Percentiles rank a stretch among this genome's conserved stretches.
Conservation (phyloP, 495 filamentous ascomycete genomes). For the Cercophora scortea region DNA sequence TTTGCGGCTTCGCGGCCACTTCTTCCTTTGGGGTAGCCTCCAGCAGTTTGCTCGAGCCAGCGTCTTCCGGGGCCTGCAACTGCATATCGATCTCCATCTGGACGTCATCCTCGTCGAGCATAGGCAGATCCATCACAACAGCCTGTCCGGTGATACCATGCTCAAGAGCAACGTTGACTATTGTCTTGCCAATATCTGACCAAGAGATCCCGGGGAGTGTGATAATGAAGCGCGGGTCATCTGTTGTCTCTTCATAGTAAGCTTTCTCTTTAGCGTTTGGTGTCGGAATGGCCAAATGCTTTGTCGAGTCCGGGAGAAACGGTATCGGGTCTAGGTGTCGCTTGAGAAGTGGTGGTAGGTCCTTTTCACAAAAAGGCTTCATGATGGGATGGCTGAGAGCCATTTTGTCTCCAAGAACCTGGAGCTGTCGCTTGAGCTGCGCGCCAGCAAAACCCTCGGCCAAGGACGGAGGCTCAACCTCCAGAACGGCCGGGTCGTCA, state of each 20-base stretch:
- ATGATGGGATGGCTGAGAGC: slow-evolving; percentile 62
- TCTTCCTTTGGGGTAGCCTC: slow-evolving; percentile 2
- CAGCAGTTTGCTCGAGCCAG: not conserved
- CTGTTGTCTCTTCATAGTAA: slow-evolving; percentile 38
- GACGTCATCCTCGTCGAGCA: slow-evolving; percentile 13
- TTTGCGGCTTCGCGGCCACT: slow-evolving; percentile 8
- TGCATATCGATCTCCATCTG: slow-evolving; percentile 33
- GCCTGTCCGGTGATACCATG: slow-evolving; percentile 25
- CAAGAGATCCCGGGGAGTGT: slow-evolving; percentile 26
- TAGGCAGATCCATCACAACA: slow-evolving; percentile 28
- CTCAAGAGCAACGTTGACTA: slow-evolving; percentile 23
- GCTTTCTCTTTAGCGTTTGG: slow-evolving; percentile 35
- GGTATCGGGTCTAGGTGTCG: slow-evolving; percentile 68
- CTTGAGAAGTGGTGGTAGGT: slow-evolving; percentile 54
- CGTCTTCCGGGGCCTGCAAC: slow-evolving; percentile 11
- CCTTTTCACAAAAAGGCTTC: slow-evolving; percentile 51
- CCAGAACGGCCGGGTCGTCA: slow-evolving; percentile 61
- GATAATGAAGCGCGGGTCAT: slow-evolving; percentile 44
- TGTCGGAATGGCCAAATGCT: slow-evolving; percentile 20
- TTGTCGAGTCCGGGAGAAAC: slow-evolving; percentile 56
- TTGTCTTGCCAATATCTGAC: slow-evolving; percentile 33
- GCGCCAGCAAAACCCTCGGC: slow-evolving; percentile 81
- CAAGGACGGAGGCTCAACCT: slow-evolving; percentile 68
- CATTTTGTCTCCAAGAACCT: slow-evolving; percentile 62
- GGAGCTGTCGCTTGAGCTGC: slow-evolving; percentile 60